phyloP scores from a whole-genome alignment of 2,329 filamentous ascomycete genomes.

The Penicillium fuscoglaucum region DNA sequence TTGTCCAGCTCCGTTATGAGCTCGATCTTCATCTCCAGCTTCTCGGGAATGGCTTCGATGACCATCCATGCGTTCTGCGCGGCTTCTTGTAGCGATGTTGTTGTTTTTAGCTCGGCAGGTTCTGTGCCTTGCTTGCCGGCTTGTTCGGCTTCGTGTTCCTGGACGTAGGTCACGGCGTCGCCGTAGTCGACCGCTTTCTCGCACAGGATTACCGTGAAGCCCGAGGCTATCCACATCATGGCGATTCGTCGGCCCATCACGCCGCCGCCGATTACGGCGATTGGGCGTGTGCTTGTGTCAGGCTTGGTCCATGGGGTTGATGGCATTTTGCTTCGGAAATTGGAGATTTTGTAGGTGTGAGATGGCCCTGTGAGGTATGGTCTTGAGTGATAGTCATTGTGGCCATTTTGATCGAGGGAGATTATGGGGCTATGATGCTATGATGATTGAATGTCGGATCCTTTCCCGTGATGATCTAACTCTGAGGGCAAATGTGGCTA shows the following conservation, averaged over 20 bases:
- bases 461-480: constrained; percentile 15
- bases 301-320: constrained; percentile 20
- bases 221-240: constrained; percentile 25
- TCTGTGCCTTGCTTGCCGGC: constrained; percentile 18
- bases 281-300: constrained; percentile 22
- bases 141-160: constrained; percentile 15
- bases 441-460: constrained; percentile 11
- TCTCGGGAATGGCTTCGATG: constrained; percentile 21
- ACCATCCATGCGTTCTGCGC: constrained; percentile 20
- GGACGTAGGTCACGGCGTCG: constrained; percentile 17
- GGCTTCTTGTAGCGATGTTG: constrained; percentile 14
- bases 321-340: constrained; percentile 15
- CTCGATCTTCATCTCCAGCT: constrained; percentile 20
- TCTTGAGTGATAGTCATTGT: background rate
- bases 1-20: constrained; percentile 16
- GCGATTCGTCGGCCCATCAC: constrained; percentile 24
- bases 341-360: background rate
- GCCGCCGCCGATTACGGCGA: constrained; percentile 24
- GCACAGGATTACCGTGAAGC: constrained; percentile 18
- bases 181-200: constrained; percentile 15
- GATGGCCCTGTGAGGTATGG: background rate
- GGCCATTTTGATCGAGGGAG: background rate
- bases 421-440: constrained; percentile 11
- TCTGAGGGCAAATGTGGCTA: constrained; percentile 10
- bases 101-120: constrained; percentile 9